phyloP scores from a whole-genome alignment of 345 rosid species.

The Bruguiera parviflora region DNA sequence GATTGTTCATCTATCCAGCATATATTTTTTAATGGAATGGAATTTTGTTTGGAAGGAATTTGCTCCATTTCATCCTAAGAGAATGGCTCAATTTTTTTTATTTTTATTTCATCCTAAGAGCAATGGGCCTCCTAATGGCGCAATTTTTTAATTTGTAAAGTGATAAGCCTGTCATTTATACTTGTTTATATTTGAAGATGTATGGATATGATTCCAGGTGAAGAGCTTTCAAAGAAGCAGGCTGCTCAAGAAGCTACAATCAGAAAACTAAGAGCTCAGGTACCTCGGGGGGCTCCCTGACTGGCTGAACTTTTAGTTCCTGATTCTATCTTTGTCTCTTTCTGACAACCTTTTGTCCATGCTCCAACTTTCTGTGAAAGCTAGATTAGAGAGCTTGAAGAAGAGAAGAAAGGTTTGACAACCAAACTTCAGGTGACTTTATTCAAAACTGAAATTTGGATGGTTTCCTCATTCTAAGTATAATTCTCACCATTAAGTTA shows the following conservation, averaged over 20 bases:
- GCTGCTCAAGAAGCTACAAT: conserved; percentile 94
- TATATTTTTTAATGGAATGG: neutral
- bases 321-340: neutral
- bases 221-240: conserved; percentile 98
- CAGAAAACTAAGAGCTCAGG: conserved; percentile 78
- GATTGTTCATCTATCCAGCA: too few species aligned
- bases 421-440: conserved; percentile 91
- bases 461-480: neutral
- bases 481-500: neutral
- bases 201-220: conserved; percentile 52
- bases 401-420: conserved; percentile 90
- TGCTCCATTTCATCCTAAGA: too few species aligned
- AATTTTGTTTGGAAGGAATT: neutral
- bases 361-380: conserved; percentile 39
- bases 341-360: conserved; percentile 12
- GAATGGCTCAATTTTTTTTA: too few species aligned
- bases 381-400: conserved; percentile 92
- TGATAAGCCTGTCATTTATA: neutral
- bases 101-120: too few species aligned
- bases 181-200: neutral
- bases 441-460: conserved; percentile 10
- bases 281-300: conserved; percentile 5
- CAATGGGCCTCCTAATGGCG: too few species aligned
- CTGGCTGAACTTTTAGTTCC: conserved; percentile 6
- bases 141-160: neutral